Base-by-base conservation (phyloP, 1,284 basidiomycete species). In the Pulveroboletus sp. region DNA sequence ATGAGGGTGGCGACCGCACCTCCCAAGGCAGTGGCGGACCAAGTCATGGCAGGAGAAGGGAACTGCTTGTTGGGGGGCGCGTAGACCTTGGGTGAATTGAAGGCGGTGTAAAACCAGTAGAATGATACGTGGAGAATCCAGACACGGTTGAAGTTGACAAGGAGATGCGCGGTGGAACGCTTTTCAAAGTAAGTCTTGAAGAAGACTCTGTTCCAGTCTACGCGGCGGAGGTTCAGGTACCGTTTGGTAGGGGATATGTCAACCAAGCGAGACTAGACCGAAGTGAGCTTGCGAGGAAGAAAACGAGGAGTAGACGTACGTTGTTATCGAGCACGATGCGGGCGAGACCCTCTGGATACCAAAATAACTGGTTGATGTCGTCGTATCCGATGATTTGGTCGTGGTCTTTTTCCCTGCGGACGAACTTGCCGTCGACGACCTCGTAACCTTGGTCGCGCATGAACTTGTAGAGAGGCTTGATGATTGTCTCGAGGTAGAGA, bases 281-380 rank as follows among this genome's bases (percentile, higher is more conserved):
- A 29, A 50, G 31, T 69, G 51, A 57, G 54, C 20, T 43, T 39
- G 6, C 10, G 44, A 22, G 20, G 14, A 43, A 35, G 25, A 39
- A 10, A 45, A 8, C 1, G 12, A 31, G 0, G 49, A n/a, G 26
- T 1, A 10, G 18, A 77, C 84, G 53, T 66, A 92, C 91, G 69
- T 91, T 91, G 74, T 98, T 95, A 51, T 81, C 83, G 33, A 99
- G 81, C 14, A 93, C 84, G 66, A 99, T 98, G 66, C 93, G 88
- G 6, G 92, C 91, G 61, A 99, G 84, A 52, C 96, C 96, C 74
- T 99, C 97, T 9, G 97, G 97, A 74, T 99, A 99, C 96, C 96
- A 99, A 78, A 99, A 99, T 24, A 99, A 80, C 73, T 99, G 97
- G 75, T 99, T 99, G 77, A 99, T 94, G 72, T 99, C 96, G 74